Evolutionary conservation across 768 basidiomycete genomes (phyloP).

Genomic region (Termitomyces sp.): DNA sequence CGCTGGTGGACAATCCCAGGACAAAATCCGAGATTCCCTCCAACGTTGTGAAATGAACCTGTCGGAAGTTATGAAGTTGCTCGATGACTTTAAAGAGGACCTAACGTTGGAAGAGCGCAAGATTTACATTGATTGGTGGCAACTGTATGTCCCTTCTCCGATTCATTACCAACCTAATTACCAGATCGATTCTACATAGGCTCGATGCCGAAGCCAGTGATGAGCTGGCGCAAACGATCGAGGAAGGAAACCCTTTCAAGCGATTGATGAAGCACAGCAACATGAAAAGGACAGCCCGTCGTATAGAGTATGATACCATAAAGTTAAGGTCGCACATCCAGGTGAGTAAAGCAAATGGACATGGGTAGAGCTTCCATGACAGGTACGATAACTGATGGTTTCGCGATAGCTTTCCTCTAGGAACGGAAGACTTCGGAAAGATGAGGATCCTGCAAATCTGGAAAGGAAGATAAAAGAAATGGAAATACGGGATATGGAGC

Average conservation of each 20-base stretch:
- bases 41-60: not conserved
- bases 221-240: not conserved
- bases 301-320: not conserved
- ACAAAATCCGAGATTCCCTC: not conserved
- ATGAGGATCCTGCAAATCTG: not conserved
- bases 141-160: not conserved
- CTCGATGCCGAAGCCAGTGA: not conserved
- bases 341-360: not conserved
- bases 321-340: not conserved
- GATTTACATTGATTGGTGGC: not conserved
- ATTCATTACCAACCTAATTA: not conserved
- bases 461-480: not conserved
- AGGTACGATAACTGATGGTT: not conserved
- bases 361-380: not conserved
- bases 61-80: not conserved
- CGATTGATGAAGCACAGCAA: not conserved
- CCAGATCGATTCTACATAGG: not conserved
- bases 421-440: not conserved
- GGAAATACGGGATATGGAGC: not conserved
- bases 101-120: not conserved
- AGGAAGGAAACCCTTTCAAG: not conserved
- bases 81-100: not conserved
- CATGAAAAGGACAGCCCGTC: not conserved
- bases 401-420: not conserved
- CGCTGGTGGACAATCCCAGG: not conserved